Evolutionary conservation across 352 stramenopile species (phyloP).

Genomic region (Globisporangium mamillatum): DNA sequence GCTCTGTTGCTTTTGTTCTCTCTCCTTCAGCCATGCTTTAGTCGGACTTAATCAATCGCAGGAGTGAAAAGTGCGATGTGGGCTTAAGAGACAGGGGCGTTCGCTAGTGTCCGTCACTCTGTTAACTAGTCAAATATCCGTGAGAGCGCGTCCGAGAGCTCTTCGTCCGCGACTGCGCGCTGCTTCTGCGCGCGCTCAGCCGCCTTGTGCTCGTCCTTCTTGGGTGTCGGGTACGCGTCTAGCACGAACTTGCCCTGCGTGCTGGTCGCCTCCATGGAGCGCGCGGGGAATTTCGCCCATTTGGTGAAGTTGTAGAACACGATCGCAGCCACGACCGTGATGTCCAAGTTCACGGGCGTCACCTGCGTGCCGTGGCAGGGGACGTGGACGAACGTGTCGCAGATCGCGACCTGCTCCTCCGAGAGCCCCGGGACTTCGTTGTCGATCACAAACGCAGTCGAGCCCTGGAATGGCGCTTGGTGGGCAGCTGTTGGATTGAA

Average conservation of each 20-base stretch:
- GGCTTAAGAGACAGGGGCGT: neutral
- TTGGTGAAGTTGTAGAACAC: conserved; percentile 66
- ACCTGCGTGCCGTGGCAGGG: conserved; percentile 46
- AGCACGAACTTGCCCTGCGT: conserved; percentile 80
- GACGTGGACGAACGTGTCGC: conserved; percentile 64
- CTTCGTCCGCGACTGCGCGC: conserved; percentile 39
- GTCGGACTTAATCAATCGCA: neutral
- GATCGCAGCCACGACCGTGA: conserved; percentile 62
- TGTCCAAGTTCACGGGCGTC: conserved; percentile 41
- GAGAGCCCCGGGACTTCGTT: conserved; percentile 67
- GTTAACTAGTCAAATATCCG: conserved; percentile 41
- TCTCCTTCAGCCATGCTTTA: neutral
- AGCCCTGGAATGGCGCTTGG: conserved; percentile 40
- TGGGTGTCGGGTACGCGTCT: conserved; percentile 52
- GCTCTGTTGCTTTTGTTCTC: neutral
- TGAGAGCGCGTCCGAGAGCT: conserved; percentile 40
- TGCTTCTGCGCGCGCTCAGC: conserved; percentile 53
- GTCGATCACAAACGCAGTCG: conserved; percentile 71
- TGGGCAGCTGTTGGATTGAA: conserved; percentile 32
- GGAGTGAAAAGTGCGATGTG: neutral
- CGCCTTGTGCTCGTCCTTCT: conserved; percentile 37
- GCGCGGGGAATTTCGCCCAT: conserved; percentile 56
- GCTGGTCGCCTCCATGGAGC: conserved; percentile 53
- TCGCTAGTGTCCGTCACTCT: neutral
- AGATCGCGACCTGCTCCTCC: conserved; percentile 57